Evolutionary conservation across 352 stramenopile species (phyloP), one percentile per base, ranked within the genome.

Genomic region (Pythium scleroteichum): DNA sequence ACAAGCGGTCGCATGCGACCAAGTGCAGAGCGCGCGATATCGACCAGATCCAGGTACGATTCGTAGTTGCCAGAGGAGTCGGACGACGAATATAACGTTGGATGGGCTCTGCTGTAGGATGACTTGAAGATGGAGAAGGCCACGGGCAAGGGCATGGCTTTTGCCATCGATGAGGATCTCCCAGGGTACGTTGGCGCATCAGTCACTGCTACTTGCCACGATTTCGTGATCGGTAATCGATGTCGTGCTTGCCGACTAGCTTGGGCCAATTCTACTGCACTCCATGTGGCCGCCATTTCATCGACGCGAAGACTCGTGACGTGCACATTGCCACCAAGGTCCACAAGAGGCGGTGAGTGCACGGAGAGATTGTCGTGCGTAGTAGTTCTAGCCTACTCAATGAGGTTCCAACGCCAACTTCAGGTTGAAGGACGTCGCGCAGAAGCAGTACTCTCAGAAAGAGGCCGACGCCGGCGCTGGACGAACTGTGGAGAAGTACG

Each of bases 181-280:
- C 86, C 86, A 23, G 86, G 82, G 79, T 92, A 40, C 51, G 76
- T 75, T 35, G 22, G 39, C 39, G 14, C 7, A n/a, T n/a, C n/a
- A n/a, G n/a, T 40, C 22, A 3, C 16, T 4, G 12, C 41, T 42
- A 2, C 3, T n/a, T 4, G 17, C 5, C 29, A 10, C 29, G 5
- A 10, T 35, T 10, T 35, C 29, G 29, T 35, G 29, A 35, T 10
- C 10, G 29, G 5, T 35, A 35, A 35, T 10, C 29, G 29, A 10
- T 5, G 29, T 10, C 10, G 29, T 5, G 5, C 5, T 10, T 35
- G 29, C 20, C 22, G 23, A 9, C 35, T 46, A 91, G 85, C 73
- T 62, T 95, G 22, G 86, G 86, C 38, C 84, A 94, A 67, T 95
- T 85, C 70, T 95, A 95, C 66, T 95, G 86, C 72, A 95, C 86